Evolutionary conservation across 257 asterid species (phyloP).

Genomic region (Rubia yunnanensis): DNA sequence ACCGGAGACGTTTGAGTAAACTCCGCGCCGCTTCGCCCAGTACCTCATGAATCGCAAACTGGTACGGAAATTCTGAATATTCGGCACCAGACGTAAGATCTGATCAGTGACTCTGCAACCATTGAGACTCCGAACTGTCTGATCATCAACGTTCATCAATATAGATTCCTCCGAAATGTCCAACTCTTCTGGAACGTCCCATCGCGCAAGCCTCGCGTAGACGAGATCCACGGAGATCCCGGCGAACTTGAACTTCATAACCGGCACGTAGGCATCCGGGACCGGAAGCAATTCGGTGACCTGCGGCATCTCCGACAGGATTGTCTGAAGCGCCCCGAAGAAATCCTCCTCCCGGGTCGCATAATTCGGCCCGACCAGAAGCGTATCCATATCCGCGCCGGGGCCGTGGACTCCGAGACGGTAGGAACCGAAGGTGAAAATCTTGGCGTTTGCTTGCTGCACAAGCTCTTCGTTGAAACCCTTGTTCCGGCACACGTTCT

Average conservation of each 20-base stretch:
- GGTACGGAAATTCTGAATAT: constrained; percentile 53
- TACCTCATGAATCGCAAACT: constrained; percentile 30
- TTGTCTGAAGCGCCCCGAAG: constrained; percentile 24
- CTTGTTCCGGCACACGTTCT: constrained; percentile 27
- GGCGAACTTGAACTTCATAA: constrained; percentile 28
- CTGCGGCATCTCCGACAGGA: constrained; percentile 26
- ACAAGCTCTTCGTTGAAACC: constrained; percentile 32
- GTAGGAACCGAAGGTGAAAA: constrained; percentile 36
- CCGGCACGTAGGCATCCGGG: constrained; percentile 35
- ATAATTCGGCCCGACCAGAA: constrained; percentile 31
- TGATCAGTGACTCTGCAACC: constrained; percentile 88
- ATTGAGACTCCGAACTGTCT: constrained; percentile 82
- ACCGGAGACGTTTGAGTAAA: constrained; percentile 34
- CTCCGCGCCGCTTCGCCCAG: constrained; percentile 37
- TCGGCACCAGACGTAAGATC: constrained; percentile 68
- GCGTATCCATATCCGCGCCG: constrained; percentile 33
- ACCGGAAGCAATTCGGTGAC: constrained; percentile 30
- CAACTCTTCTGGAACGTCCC: constrained; percentile 47
- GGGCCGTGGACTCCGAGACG: constrained; percentile 38
- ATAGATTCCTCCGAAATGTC: constrained; percentile 70
- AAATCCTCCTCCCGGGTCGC: constrained; percentile 33
- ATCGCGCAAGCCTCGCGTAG: constrained; percentile 21
- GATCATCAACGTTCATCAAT: constrained; percentile 69
- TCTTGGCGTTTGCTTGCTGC: constrained; percentile 35
- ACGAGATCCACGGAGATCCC: constrained; percentile 31